Evolutionary conservation across 495 filamentous ascomycete species (phyloP).

Genomic region (Aspergillus bridgeri): DNA sequence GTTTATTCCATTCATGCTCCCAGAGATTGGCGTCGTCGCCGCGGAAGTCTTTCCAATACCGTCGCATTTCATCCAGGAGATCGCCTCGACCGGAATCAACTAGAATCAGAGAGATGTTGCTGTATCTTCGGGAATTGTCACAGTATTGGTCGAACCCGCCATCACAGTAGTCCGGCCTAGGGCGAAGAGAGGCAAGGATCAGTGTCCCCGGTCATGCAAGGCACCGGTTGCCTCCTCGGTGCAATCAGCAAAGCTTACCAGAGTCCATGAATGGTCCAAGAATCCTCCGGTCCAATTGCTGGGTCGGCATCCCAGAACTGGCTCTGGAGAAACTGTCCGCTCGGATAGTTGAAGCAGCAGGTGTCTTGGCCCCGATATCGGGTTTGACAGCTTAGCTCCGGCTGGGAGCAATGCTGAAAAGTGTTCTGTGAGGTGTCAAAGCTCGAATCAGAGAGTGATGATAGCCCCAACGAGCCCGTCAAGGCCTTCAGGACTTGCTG

Average conservation of each 20-base stretch:
- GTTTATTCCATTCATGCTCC: conserved; percentile 87
- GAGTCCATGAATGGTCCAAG: conserved; percentile 87
- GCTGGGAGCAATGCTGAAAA: conserved; percentile 40
- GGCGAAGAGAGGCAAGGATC: not conserved
- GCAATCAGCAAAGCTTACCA: conserved; percentile 45
- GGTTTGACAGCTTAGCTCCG: conserved; percentile 58
- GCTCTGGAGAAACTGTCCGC: conserved; percentile 74
- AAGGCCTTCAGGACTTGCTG: conserved; percentile 41
- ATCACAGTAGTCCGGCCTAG: conserved; percentile 80
- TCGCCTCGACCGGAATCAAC: conserved; percentile 56
- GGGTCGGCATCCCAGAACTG: conserved; percentile 85
- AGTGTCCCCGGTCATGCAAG: conserved; percentile 4
- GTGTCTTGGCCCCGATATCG: conserved; percentile 53
- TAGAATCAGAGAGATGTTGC: conserved; percentile 67
- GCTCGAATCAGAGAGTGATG: conserved; percentile 18
- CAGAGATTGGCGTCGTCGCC: conserved; percentile 69
- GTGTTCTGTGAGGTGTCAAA: conserved; percentile 7
- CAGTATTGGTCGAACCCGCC: conserved; percentile 75
- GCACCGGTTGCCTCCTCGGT: too few relatives aligned
- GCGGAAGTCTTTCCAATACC: conserved; percentile 69
- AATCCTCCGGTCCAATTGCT: conserved; percentile 66
- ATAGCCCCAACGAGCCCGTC: conserved; percentile 32
- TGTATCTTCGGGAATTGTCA: conserved; percentile 62
- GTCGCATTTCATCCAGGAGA: conserved; percentile 69
- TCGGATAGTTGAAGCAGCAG: conserved; percentile 82